These are phyloP conservation scores for Plasmodium blacklocki DNA, from an alignment of 169 alveolate species.

Conservation along the genomic window DNA sequence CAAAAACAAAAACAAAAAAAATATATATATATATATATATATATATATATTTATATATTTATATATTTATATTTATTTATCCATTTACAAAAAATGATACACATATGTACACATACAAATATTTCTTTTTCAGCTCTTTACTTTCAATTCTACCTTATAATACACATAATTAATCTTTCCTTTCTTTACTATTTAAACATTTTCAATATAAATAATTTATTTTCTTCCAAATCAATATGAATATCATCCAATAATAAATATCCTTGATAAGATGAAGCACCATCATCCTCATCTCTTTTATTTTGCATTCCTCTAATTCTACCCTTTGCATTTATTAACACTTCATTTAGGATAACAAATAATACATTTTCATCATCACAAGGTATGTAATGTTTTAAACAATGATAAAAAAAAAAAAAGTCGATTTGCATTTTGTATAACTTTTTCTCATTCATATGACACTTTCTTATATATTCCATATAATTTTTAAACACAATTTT, in stretches of 20 bases:
- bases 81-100: not conserved
- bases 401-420: conserved; percentile 62
- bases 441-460: conserved; percentile 44
- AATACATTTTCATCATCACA: conserved; percentile 72
- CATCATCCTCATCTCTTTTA: conserved; percentile 1
- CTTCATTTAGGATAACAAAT: conserved; percentile 70
- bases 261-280: not conserved
- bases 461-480: conserved; percentile 50
- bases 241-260: conserved; percentile 13
- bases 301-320: not conserved
- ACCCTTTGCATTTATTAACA: conserved; percentile 55
- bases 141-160: no score
- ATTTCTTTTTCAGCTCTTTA: no score
- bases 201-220: conserved; percentile 39
- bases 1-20: no score
- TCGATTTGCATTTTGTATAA: conserved; percentile 41
- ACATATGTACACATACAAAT: no score
- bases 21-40: not conserved
- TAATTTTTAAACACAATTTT: conserved; percentile 64
- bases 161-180: no score
- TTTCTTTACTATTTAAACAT: conserved; percentile 4
- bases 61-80: not conserved
- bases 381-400: conserved; percentile 52
- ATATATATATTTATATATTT: not conserved
- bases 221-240: conserved; percentile 8